Conservation (phyloP, 495 filamentous ascomycete species). For the Lindgomyces ingoldianus region DNA sequence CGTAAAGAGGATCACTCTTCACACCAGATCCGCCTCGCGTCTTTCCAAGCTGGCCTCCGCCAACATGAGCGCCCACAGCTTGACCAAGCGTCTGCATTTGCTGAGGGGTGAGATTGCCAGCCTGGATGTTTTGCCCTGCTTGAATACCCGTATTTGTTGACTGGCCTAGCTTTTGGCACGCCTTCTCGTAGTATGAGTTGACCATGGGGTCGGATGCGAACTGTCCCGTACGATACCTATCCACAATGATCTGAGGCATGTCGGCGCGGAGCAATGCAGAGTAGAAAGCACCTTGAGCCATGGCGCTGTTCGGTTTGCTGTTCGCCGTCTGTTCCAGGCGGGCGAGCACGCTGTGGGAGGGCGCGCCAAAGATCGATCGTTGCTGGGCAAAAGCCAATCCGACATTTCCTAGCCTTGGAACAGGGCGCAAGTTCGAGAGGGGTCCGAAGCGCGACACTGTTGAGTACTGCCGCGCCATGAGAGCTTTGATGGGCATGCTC, state of each 20-base stretch:
- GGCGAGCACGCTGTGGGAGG: slow-evolving; percentile 59
- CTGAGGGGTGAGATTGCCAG: slow-evolving; percentile 53
- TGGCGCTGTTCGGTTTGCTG: slow-evolving; percentile 80
- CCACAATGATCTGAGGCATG: slow-evolving; percentile 87
- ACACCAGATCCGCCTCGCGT: slow-evolving; percentile 61
- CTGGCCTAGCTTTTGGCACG: slow-evolving; percentile 67
- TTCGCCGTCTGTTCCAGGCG: slow-evolving; percentile 87
- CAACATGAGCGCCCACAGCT: slow-evolving; percentile 74
- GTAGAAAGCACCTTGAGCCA: slow-evolving; percentile 90
- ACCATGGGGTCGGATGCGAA: slow-evolving; percentile 76
- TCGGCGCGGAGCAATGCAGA: slow-evolving; percentile 84
- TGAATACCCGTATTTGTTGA: slow-evolving; percentile 48
- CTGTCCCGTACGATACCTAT: slow-evolving; percentile 80
- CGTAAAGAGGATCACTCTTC: slow-evolving; percentile 81
- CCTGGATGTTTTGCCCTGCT: slow-evolving; percentile 22
- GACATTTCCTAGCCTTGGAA: slow-evolving; percentile 18
- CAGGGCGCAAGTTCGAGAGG: slow-evolving; percentile 21
- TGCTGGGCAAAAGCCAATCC: slow-evolving; percentile 37
- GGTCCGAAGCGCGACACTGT: slow-evolving; percentile 23
- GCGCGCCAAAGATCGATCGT: slow-evolving; percentile 56
- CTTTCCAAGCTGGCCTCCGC: slow-evolving; percentile 65
- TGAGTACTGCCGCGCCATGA: slow-evolving; percentile 32
- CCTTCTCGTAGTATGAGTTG: slow-evolving; percentile 71
- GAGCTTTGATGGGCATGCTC: slow-evolving; percentile 13
- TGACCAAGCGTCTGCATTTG: slow-evolving; percentile 80